Evolutionary conservation across 371 early-diverging fungal genomes (phyloP), one percentile per base, ranked within the genome.

Genomic region (Mucor velutinosus): DNA sequence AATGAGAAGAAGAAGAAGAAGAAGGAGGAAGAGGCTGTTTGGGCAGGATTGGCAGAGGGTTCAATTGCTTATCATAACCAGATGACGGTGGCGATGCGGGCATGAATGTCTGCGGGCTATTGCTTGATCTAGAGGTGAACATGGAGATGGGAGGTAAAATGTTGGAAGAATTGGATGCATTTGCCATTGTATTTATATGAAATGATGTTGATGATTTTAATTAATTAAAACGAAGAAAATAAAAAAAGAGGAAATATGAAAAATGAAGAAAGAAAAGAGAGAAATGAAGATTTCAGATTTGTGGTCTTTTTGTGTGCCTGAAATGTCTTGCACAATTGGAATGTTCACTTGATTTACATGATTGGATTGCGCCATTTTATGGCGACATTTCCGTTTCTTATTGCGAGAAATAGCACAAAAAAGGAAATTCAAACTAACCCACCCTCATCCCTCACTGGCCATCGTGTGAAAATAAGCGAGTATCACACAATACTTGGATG

Each of bases 321-420:
- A 59, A 43, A 47, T n/a, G 57, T 45, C 30, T 25, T 30, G 21
- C 53, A 27, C 23, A 53, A 53, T 23, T 25, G 53, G 53, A 53
- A 53, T 27, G 53, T 53, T 53, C 53, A 53, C 25, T 12, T 19
- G 33, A 19, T 64, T 35, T 35, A 35, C 37, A 43, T 45, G 41
- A 45, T 33, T 71, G 55, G 41, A 67, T 70, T 67, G 67, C 71
- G 74, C 70, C 64, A 70, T 70, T 37, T 43, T 55, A 74, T 74
- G 64, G 71, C 74, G 74, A 74, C 71, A 74, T 74, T 67, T 65
- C 56, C 21, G 27, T 64, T 39, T 51, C 43, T 61, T 25, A 74
- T 74, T 74, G 71, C 74, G 73, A 73, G 43, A 57, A 60, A 60
- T 8, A 32, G 14, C 43, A 53, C n/a, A 47, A 17, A 65, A 65